These are phyloP conservation scores for Cercospora sesami DNA, from an alignment of 2,329 filamentous ascomycete genomes.

Conservation along the genomic window DNA sequence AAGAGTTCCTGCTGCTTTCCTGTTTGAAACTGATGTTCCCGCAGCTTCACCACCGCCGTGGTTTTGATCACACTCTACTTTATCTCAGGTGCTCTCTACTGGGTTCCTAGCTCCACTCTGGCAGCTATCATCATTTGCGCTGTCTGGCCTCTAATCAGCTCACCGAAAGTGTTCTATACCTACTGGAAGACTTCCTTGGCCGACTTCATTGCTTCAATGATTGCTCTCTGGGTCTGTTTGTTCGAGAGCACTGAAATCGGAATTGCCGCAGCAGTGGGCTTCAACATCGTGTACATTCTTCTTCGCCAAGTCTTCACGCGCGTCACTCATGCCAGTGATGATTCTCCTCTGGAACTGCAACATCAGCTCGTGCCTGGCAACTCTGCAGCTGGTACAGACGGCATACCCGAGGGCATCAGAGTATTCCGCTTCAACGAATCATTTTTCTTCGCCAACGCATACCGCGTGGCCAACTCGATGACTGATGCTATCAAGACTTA, in stretches of 20 bases:
- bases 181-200: conserved; percentile 66
- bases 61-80: conserved; percentile 64
- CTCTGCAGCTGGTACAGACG: conserved; percentile 13
- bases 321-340: conserved; percentile 34
- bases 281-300: conserved; percentile 53
- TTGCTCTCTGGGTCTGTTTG: conserved; percentile 64
- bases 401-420: conserved; percentile 52
- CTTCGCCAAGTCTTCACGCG: conserved; percentile 59
- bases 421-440: conserved; percentile 60
- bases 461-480: conserved; percentile 52
- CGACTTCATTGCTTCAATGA: conserved; percentile 64
- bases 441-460: conserved; percentile 63
- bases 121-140: conserved; percentile 67
- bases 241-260: conserved; percentile 62
- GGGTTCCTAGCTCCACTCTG: conserved; percentile 60
- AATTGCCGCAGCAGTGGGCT: conserved; percentile 58
- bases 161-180: conserved; percentile 59
- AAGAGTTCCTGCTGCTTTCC: neutral
- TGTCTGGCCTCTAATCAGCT: conserved; percentile 62
- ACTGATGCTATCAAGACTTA: conserved; percentile 54
- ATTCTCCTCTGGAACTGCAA: conserved; percentile 23
- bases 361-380: conserved; percentile 15
- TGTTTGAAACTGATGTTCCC: neutral
- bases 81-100: conserved; percentile 60
- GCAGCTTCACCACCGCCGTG: conserved; percentile 57